Evolutionary conservation across 148 eudicot species (phyloP).

Genomic region (Chenopodium suecicum): DNA sequence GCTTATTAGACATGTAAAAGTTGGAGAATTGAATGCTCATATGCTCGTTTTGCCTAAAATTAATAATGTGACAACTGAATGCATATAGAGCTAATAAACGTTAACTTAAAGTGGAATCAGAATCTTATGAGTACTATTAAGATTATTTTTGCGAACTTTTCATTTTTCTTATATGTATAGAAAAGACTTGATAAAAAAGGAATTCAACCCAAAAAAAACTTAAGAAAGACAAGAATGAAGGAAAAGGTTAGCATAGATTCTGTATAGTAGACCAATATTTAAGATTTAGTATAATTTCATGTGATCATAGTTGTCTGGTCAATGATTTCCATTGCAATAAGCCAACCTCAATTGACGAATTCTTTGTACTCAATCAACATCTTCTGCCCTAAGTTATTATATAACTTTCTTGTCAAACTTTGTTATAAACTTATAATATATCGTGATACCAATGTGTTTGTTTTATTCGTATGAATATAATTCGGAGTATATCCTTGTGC

Average conservation of each 20-base stretch:
- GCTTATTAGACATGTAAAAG: no score
- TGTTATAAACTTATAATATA: neutral
- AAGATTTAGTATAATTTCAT: constrained; percentile 27
- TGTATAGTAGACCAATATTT: constrained; percentile 13
- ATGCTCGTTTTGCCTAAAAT: no score
- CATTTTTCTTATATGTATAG: neutral
- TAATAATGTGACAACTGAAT: no score
- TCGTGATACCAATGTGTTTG: constrained; percentile 11
- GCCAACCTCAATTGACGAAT: constrained; percentile 31
- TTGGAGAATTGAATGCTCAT: no score
- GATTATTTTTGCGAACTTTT: neutral
- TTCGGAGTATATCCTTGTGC: neutral
- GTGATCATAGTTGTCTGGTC: constrained; percentile 16
- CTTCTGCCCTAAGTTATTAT: constrained; percentile 1
- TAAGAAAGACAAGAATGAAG: neutral
- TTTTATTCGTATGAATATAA: neutral
- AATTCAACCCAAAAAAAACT: neutral
- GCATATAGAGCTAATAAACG: no score
- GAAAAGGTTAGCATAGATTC: constrained; percentile 3
- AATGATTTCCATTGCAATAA: constrained; percentile 22
- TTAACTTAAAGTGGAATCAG: no score
- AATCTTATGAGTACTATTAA: no score
- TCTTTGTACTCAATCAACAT: constrained; percentile 9
- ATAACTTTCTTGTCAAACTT: constrained; percentile 11
- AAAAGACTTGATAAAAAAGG: neutral